Percentiles rank a stretch among this genome's conserved stretches.
Conservation (phyloP, 164 flowering plant species). For the Paratinospora sagittata region DNA sequence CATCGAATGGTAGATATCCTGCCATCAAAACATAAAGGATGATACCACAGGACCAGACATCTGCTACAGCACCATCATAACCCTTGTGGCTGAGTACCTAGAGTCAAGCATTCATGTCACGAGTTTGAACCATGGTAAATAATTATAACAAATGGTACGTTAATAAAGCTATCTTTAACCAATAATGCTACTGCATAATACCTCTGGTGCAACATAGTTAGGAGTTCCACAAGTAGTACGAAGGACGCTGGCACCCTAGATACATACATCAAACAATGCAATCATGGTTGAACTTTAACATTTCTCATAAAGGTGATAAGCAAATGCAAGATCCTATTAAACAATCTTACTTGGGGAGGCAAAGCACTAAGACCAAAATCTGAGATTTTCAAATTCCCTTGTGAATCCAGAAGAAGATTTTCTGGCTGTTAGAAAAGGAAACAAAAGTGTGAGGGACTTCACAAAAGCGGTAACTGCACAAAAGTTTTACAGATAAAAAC, state of each 20-base stretch:
- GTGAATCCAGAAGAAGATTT: conserved; percentile 92
- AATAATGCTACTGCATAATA: conserved; percentile 21
- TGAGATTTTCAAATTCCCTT: conserved; percentile 85
- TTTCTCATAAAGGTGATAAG: conserved; percentile 6
- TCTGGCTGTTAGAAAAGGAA: conserved; percentile 64
- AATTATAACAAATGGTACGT: background rate
- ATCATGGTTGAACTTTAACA: conserved; percentile 13
- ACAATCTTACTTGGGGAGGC: conserved; percentile 60
- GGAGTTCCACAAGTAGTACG: conserved; percentile 99
- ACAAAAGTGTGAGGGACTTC: conserved; percentile 16
- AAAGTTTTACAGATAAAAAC: conserved; percentile 13
- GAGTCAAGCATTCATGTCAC: conserved; percentile 10
- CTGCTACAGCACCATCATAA: conserved; percentile 92
- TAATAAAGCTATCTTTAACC: background rate
- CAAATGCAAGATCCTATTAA: background rate
- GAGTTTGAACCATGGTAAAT: conserved; percentile 1
- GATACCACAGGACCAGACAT: conserved; percentile 97
- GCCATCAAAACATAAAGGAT: conserved; percentile 94
- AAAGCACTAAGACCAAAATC: conserved; percentile 98
- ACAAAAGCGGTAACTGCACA: conserved; percentile 2
- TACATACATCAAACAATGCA: conserved; percentile 20
- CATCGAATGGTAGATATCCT: conserved; percentile 97
- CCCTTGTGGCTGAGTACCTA: conserved; percentile 97
- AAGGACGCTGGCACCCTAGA: conserved; percentile 81
- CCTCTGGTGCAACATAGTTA: conserved; percentile 99